These are phyloP conservation scores for Fragilariopsis cylindrus DNA, from an alignment of 108 stramenopile species.

Conservation along the genomic window DNA sequence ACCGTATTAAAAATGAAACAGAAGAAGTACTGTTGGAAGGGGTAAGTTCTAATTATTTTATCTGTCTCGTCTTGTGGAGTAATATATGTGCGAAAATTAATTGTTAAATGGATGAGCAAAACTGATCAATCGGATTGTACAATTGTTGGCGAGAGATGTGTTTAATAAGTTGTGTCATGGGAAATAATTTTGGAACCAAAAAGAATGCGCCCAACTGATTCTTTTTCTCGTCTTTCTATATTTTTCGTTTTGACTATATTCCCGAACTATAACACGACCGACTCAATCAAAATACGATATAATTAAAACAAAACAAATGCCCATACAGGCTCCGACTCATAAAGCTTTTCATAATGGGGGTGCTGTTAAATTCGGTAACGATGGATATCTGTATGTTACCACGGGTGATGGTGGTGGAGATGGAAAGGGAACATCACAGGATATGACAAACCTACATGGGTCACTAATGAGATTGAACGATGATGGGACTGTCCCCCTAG, in stretches of 20 bases:
- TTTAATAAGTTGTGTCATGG: no score
- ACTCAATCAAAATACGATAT: not conserved
- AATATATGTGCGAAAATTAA: not conserved
- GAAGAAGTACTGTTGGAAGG: constrained; percentile 37
- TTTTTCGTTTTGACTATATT: no score
- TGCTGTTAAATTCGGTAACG: constrained; percentile 38
- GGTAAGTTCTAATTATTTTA: constrained; percentile 27
- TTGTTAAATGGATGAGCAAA: not conserved
- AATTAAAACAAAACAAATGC: not conserved
- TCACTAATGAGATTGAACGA: constrained; percentile 35
- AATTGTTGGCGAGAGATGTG: no score
- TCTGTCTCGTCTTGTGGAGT: not conserved
- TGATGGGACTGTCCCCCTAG: constrained; percentile 28
- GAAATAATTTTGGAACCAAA: no score
- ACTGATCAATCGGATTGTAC: no score
- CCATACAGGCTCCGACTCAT: constrained; percentile 33
- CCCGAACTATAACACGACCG: no score
- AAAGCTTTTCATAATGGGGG: constrained; percentile 37
- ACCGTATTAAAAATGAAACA: constrained; percentile 14
- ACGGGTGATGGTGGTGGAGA: constrained; percentile 28
- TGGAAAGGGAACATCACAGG: constrained; percentile 5
- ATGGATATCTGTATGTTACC: constrained; percentile 41
- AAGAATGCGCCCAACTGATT: not conserved
- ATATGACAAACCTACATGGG: constrained; percentile 21
- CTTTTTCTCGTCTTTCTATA: not conserved